These are phyloP conservation scores for Globisporangium heterothallicum DNA, from an alignment of 352 stramenopile genomes.

Conservation along the genomic window DNA sequence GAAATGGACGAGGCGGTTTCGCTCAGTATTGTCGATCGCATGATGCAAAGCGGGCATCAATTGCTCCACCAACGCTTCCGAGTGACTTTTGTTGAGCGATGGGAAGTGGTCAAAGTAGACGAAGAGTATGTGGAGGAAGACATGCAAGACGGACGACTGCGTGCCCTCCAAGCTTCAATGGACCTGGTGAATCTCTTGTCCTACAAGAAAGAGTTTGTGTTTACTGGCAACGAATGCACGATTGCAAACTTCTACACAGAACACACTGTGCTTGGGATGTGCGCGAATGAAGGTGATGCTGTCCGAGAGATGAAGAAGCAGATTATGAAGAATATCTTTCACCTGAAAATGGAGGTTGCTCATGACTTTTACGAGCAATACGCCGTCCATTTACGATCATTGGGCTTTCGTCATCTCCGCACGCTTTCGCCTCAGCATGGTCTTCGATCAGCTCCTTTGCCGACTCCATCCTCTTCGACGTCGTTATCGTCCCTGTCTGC, in stretches of 20 bases:
- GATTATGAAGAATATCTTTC: constrained; percentile 64
- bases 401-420: constrained; percentile 62
- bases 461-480: background rate
- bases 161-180: constrained; percentile 66
- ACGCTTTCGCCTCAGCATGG: constrained; percentile 27
- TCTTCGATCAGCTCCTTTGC: background rate
- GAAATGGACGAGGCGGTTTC: constrained; percentile 51
- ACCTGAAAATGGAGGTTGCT: constrained; percentile 60
- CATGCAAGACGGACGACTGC: constrained; percentile 40
- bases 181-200: constrained; percentile 79
- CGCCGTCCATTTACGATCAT: constrained; percentile 39
- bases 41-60: constrained; percentile 55
- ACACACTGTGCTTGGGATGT: constrained; percentile 70
- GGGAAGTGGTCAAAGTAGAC: constrained; percentile 53
- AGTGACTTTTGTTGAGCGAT: constrained; percentile 73
- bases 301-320: constrained; percentile 66
- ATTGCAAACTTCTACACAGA: constrained; percentile 78
- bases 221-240: constrained; percentile 53
- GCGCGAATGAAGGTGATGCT: constrained; percentile 46
- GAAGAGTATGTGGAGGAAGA: constrained; percentile 37
- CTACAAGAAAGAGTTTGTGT: constrained; percentile 87
- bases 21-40: constrained; percentile 40
- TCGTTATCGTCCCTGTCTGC: constrained; percentile 18
- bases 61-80: constrained; percentile 69
- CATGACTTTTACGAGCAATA: constrained; percentile 73